Evolutionary conservation across 495 filamentous ascomycete genomes (phyloP), one percentile per base, ranked within the genome.

Genomic region (Penicillium longicatenatum): DNA sequence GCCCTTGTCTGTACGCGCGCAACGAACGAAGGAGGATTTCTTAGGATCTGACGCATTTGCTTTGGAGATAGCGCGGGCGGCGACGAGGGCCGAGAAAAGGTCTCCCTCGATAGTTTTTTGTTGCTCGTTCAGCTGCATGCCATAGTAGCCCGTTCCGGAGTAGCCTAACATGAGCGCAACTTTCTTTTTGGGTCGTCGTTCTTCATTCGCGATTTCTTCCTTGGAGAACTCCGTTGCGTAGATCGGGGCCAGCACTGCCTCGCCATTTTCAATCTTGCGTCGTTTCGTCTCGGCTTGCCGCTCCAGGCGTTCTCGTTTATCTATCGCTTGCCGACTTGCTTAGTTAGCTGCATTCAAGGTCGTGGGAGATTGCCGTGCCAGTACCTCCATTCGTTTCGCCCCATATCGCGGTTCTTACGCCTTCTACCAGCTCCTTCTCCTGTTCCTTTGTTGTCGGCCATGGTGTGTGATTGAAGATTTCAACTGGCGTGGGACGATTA

Each of bases 91-190:
- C 14, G 84, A 81, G 68, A 98, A 98, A 0, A 98, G 78, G 63
- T 98, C 94, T n/a, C 94, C 92, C 70, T 98, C 94, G 54, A 98
- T 97, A 1, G 92, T 98, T 76, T 91, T 93, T 60, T 95, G 86
- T 37, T 70, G 69, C 7, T 65, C 63, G 62, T 79, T 84, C 80
- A 97, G 85, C 71, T 98, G 94, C 83, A 98, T 93, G 57, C 94
- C 94, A 72, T 90, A 92, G 74, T 98, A 98, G 14, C 95, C 95
- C n/a, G 89, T 95, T 24, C 94, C 94, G 21, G 91, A 91, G 69
- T 98, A 98, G 6, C 95, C 93, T 59, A 98, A 84, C 77, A 98
- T 70, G 16, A 98, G 89, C 19, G 94, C 95, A 24, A 95, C 94
- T 75, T 98, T 98, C 67, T 89, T 86, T 78, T 98, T 98, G 4